These are phyloP conservation scores for Aspergillus pseudoglaucus DNA, from an alignment of 2,329 filamentous ascomycete species.

Conservation along the genomic window DNA sequence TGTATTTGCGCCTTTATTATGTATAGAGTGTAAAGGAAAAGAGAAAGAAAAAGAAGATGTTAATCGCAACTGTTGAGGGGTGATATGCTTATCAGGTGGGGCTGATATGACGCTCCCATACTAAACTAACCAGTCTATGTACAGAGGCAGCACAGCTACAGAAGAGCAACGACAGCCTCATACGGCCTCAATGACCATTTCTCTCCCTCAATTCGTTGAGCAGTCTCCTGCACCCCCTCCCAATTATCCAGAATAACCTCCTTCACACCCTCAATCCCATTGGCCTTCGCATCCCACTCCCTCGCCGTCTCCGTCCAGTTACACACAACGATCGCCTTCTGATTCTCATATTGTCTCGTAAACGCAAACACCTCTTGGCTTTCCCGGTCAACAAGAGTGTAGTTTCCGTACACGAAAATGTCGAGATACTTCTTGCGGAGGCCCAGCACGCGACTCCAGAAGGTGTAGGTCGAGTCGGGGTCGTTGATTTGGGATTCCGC, in stretches of 20 bases:
- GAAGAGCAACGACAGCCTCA: neutral
- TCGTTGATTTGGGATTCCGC: slow-evolving; percentile 42
- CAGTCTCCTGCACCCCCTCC: neutral
- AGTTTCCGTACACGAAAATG: slow-evolving; percentile 62
- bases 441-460: slow-evolving; percentile 55
- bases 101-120: neutral
- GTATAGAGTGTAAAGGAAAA: no score
- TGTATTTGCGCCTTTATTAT: neutral
- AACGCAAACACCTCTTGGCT: slow-evolving; percentile 53
- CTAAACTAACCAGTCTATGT: neutral
- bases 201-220: neutral
- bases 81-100: no score
- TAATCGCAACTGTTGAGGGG: slow-evolving; percentile 7
- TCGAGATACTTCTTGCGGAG: slow-evolving; percentile 56
- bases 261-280: slow-evolving; percentile 20
- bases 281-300: slow-evolving; percentile 25
- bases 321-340: slow-evolving; percentile 26
- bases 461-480: slow-evolving; percentile 49
- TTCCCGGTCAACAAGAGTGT: slow-evolving; percentile 48
- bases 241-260: neutral
- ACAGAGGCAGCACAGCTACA: neutral
- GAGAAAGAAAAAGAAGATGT: neutral
- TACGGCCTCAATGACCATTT: neutral
- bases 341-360: slow-evolving; percentile 33
- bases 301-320: slow-evolving; percentile 27